These are phyloP conservation scores for Brassica balearica DNA, from an alignment of 441 rosid genomes.

Conservation along the genomic window DNA sequence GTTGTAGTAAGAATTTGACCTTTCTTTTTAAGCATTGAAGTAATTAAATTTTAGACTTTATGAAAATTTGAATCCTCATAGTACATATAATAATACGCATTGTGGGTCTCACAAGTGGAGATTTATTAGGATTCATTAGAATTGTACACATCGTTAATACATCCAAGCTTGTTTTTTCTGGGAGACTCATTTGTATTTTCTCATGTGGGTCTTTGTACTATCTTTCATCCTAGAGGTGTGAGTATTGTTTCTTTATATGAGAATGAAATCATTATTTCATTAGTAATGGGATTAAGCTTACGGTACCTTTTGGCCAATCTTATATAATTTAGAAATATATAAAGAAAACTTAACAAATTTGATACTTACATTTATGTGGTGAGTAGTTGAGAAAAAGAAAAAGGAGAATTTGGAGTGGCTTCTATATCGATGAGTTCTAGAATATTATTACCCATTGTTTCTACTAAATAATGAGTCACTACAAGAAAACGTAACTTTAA, in stretches of 20 bases:
- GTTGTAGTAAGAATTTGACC: conserved; percentile 34
- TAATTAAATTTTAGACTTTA: conserved; percentile 15
- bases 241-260: conserved; percentile 28
- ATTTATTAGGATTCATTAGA: conserved; percentile 34
- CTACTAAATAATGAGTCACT: too few relatives aligned
- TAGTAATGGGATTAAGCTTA: conserved; percentile 17
- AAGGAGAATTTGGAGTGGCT: too few relatives aligned
- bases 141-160: conserved; percentile 34
- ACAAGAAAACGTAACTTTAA: too few relatives aligned
- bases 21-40: conserved; percentile 25
- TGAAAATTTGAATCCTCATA: conserved; percentile 37
- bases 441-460: too few relatives aligned
- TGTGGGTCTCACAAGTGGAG: conserved; percentile 37
- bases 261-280: conserved; percentile 19
- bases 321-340: background rate
- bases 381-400: too few relatives aligned
- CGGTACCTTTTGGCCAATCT: background rate
- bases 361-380: background rate
- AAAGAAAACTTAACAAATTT: background rate
- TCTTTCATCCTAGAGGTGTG: conserved; percentile 35
- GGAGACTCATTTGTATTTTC: conserved; percentile 30
- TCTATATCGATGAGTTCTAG: too few relatives aligned
- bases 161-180: conserved; percentile 38
- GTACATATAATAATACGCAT: conserved; percentile 42
- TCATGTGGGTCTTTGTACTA: conserved; percentile 40